These are phyloP conservation scores for Gentiana macrophylla DNA, from an alignment of 257 asterid species.

Conservation along the genomic window DNA sequence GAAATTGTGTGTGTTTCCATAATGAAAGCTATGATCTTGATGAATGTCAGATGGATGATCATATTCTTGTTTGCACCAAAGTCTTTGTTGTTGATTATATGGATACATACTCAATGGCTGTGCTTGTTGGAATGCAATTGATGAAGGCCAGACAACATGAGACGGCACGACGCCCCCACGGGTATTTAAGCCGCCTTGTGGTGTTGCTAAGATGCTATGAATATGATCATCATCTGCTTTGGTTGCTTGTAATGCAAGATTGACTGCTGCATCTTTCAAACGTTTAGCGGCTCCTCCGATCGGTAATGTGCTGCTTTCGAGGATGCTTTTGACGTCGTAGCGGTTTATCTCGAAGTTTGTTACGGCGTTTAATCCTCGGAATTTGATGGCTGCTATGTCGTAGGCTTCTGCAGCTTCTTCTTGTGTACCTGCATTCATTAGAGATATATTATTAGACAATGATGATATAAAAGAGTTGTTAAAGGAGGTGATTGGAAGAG, in stretches of 20 bases:
- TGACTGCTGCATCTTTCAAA: conserved; percentile 58
- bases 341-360: conserved; percentile 76
- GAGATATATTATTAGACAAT: background rate
- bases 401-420: conserved; percentile 97
- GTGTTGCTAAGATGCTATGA: conserved; percentile 20
- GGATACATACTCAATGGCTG: conserved; percentile 35
- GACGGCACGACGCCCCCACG: conserved; percentile 7
- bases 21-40: conserved; percentile 33
- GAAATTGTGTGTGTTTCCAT: conserved; percentile 33
- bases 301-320: conserved; percentile 62
- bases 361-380: conserved; percentile 70
- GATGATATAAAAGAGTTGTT: too few relatives aligned
- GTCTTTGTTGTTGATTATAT: conserved; percentile 32
- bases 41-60: conserved; percentile 10
- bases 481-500: too few relatives aligned
- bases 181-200: conserved; percentile 21
- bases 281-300: conserved; percentile 78
- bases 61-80: conserved; percentile 69
- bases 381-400: conserved; percentile 86
- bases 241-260: conserved; percentile 37
- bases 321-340: conserved; percentile 75
- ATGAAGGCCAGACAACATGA: conserved; percentile 35
- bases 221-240: conserved; percentile 15
- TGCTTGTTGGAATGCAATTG: conserved; percentile 51
- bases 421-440: conserved; percentile 44